These are phyloP conservation scores for Globisporangium lucens DNA, from an alignment of 352 stramenopile species.

Conservation along the genomic window DNA sequence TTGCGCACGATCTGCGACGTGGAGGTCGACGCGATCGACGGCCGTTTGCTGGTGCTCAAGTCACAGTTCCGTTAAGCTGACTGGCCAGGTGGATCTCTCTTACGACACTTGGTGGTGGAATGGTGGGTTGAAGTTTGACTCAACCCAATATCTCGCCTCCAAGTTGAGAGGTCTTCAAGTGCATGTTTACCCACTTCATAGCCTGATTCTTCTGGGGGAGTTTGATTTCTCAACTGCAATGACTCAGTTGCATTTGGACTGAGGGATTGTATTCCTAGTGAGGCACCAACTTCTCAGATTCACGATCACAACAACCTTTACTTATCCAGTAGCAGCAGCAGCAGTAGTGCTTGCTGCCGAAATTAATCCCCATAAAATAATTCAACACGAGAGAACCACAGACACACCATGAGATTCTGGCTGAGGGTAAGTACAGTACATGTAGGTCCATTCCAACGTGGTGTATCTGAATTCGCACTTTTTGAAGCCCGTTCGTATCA, in stretches of 20 bases:
- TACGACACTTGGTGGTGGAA: not conserved
- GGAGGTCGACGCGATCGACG: slow-evolving; percentile 83
- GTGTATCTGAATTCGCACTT: not conserved
- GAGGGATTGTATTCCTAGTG: not conserved
- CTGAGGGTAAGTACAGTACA: too few relatives aligned
- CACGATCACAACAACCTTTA: not conserved
- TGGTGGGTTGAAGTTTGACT: not conserved
- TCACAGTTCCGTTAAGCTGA: slow-evolving; percentile 74
- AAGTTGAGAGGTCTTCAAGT: not conserved
- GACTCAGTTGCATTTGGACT: not conserved
- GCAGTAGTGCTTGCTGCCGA: not conserved
- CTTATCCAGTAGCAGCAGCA: not conserved
- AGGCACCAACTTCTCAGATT: not conserved
- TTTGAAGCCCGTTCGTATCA: not conserved
- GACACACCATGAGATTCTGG: not conserved
- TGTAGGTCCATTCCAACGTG: not conserved
- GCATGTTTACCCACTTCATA: not conserved
- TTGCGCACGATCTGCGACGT: slow-evolving; percentile 86
- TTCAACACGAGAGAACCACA: not conserved
- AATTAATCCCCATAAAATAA: not conserved
- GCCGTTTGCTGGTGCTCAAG: slow-evolving; percentile 78
- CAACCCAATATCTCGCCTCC: not conserved
- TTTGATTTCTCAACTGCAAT: not conserved
- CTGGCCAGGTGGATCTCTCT: not conserved
- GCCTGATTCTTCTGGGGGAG: not conserved